Base-by-base conservation (phyloP, 1,284 basidiomycete species). In the Apiotrichum mycotoxinovorans region DNA sequence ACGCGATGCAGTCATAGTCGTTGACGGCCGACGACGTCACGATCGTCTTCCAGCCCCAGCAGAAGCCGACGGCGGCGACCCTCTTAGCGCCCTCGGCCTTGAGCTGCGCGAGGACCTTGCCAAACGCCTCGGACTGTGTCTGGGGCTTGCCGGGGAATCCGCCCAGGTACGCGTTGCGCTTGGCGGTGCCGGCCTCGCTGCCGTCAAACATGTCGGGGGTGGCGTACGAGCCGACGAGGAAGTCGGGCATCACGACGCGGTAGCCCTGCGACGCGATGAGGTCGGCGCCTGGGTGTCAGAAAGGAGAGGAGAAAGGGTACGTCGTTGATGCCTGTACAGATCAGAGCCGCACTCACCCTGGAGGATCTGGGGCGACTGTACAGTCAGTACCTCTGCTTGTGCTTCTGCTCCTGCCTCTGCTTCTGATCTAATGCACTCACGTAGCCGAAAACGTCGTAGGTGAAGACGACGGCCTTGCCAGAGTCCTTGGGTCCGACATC, bases 211-310 rank as follows among this genome's bases (percentile, higher is more conserved):
- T 64, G 22, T 71, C 70, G 23, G 67, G 57, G 9, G 72, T 70
- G 62, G 73, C 73, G 27, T 72, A 72, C 43, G 73, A 63, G 51
- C 77, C 77, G 23, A 70, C 60, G 55, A 80, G 69, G 62, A 79
- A 76, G 66, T 81, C 79, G 46, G 78, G 79, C 71, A 80, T 76
- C 55, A 75, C 64, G n/a, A 80, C 74, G 54, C 70, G 68, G 57
- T 68, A 76, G 55, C 69, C 79, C 55, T 64, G 73, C 35, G 71
- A 74, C 54, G 68, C 68, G 50, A 77, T 64, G 47, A 78, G 63
- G 63, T 77, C 75, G 60, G 75, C 74, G 55, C 73, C 77, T 73
- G 65, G 17, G 20, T n/a, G 48, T 54, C 8, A 50, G n/a, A n/a
- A n/a, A n/a, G n/a, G n/a, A n/a, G n/a, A n/a, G n/a, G n/a, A n/a